Evolutionary conservation across 1,284 basidiomycete genomes (phyloP).

Genomic region (Tremellales sp.): DNA sequence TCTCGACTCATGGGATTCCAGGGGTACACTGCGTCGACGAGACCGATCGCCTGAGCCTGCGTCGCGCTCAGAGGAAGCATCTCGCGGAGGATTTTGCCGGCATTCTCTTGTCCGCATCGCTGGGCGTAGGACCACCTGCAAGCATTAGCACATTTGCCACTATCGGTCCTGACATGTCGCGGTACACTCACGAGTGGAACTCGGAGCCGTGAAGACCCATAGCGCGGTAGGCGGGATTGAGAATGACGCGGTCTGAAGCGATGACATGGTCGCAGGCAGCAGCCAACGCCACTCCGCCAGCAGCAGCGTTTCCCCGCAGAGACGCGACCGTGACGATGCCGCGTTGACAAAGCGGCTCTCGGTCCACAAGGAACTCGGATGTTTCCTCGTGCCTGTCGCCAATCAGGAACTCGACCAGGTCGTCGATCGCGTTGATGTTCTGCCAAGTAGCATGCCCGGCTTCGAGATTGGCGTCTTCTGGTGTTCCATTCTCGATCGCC

Average conservation of each 20-base stretch:
- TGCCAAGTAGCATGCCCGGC: conserved; percentile 50
- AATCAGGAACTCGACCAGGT: conserved; percentile 45
- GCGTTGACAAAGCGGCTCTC: conserved; percentile 41
- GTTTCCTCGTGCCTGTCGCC: conserved; percentile 28
- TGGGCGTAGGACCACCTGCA: conserved; percentile 44
- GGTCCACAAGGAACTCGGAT: conserved; percentile 40
- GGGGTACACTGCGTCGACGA: conserved; percentile 26
- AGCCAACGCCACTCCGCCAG: conserved; percentile 52
- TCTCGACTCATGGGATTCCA: too few species aligned
- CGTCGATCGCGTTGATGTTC: conserved; percentile 52
- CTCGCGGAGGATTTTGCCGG: conserved; percentile 38
- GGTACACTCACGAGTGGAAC: conserved; percentile 45
- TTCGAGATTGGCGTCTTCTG: not conserved
- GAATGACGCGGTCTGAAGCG: conserved; percentile 43
- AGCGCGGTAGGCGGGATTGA: conserved; percentile 52
- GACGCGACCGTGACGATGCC: conserved; percentile 51
- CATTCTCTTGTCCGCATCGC: conserved; percentile 41
- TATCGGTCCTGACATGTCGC: not conserved
- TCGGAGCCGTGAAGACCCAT: conserved; percentile 51
- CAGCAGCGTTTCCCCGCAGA: conserved; percentile 51
- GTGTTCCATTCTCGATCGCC: not conserved
- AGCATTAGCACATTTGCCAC: not conserved
- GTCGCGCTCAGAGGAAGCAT: conserved; percentile 49
- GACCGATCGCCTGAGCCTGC: conserved; percentile 30
- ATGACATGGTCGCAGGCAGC: conserved; percentile 50